These are phyloP conservation scores for Fusarium staphyleae DNA, from an alignment of 2,329 filamentous ascomycete species.

Conservation along the genomic window DNA sequence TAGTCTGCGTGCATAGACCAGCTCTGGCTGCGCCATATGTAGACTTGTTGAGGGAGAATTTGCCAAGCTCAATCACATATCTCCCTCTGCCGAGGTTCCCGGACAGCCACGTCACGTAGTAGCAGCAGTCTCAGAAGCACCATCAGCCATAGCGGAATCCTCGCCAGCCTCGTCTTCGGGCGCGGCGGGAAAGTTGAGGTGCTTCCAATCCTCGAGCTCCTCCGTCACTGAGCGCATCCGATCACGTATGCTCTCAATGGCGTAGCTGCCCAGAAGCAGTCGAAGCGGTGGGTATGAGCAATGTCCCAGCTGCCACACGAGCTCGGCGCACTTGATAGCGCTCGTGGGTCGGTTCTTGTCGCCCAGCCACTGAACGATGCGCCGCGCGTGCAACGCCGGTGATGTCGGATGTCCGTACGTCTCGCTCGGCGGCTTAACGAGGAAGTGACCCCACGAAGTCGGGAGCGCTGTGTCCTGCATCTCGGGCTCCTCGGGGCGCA, in stretches of 20 bases:
- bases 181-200: conserved; percentile 70
- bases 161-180: conserved; percentile 38
- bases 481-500: conserved; percentile 82
- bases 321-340: conserved; percentile 88
- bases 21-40: conserved; percentile 4
- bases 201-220: conserved; percentile 93
- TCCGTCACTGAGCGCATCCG: conserved; percentile 89
- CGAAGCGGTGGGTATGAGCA: conserved; percentile 92
- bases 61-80: not conserved
- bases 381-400: conserved; percentile 85
- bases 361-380: conserved; percentile 94
- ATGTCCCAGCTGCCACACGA: conserved; percentile 94
- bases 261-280: conserved; percentile 88
- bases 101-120: conserved; percentile 13
- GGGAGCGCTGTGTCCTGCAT: conserved; percentile 59
- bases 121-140: conserved; percentile 6
- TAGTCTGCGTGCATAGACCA: conserved; percentile 2
- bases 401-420: conserved; percentile 80
- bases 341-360: conserved; percentile 86
- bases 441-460: conserved; percentile 89
- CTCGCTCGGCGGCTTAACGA: conserved; percentile 84
- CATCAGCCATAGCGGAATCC: conserved; percentile 18
- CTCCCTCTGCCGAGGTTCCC: not conserved
- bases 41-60: not conserved
- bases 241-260: conserved; percentile 94